Evolutionary conservation across 352 stramenopile genomes (phyloP).

Genomic region (Elongisporangium undulatum): DNA sequence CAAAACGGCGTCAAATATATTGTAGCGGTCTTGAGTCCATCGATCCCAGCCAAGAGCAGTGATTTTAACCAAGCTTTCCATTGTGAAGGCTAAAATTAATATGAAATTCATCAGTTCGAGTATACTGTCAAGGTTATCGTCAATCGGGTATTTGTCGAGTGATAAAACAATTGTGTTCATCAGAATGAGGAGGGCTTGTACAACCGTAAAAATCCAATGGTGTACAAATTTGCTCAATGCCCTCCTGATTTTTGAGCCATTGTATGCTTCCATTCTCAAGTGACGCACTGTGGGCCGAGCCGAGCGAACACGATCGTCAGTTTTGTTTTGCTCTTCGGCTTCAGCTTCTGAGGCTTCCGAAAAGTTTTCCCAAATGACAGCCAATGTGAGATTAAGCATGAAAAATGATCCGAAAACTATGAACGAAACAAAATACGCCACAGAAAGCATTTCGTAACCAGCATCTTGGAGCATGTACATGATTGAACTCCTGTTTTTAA

Average conservation of each 20-base stretch:
- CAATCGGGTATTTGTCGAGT: conserved; percentile 72
- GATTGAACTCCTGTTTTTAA: conserved; percentile 31
- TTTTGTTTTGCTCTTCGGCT: conserved; percentile 41
- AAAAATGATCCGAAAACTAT: conserved; percentile 90
- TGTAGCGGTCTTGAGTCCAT: conserved; percentile 67
- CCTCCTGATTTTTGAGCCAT: conserved; percentile 1
- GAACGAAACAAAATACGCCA: conserved; percentile 86
- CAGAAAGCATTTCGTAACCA: conserved; percentile 33
- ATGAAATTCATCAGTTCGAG: conserved; percentile 66
- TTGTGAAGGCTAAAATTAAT: conserved; percentile 41
- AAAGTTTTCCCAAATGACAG: conserved; percentile 87
- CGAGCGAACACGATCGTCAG: not conserved
- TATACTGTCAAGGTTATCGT: conserved; percentile 22
- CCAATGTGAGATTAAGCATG: conserved; percentile 88
- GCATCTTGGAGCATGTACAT: conserved; percentile 69
- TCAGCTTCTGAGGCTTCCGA: conserved; percentile 54
- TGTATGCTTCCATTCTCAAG: not conserved
- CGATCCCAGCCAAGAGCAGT: conserved; percentile 42
- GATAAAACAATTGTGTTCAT: conserved; percentile 84
- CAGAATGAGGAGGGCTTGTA: conserved; percentile 63
- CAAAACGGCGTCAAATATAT: conserved; percentile 76
- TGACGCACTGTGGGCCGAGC: not conserved
- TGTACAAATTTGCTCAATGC: conserved; percentile 23
- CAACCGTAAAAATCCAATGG: conserved; percentile 49
- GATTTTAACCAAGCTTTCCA: conserved; percentile 73